Percentiles rank a stretch among this genome's conserved stretches.
Evolutionary conservation across 352 stramenopile species (phyloP).

Genomic region (Pythium periplocum): DNA sequence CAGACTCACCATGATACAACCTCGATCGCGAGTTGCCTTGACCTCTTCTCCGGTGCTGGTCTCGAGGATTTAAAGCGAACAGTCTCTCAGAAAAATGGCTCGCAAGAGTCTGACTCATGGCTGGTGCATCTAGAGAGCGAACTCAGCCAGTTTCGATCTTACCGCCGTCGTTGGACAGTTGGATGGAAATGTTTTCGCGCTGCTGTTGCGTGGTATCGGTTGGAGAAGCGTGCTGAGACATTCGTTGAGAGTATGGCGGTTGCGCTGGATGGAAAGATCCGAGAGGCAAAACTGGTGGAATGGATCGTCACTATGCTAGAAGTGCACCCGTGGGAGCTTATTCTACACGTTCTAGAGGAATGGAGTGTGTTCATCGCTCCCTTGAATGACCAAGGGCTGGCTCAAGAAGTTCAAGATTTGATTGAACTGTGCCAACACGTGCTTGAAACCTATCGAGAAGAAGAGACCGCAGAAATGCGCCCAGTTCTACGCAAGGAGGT

Average conservation of each 20-base stretch:
- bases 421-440: slow-evolving; percentile 40
- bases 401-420: slow-evolving; percentile 24
- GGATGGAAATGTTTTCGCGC: slow-evolving; percentile 68
- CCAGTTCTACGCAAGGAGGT: slow-evolving; percentile 43
- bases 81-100: neutral
- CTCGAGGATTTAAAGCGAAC: slow-evolving; percentile 9
- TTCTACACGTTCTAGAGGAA: slow-evolving; percentile 35
- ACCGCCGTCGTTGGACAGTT: slow-evolving; percentile 34
- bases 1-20: slow-evolving; percentile 5
- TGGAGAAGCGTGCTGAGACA: slow-evolving; percentile 24
- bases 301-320: slow-evolving; percentile 32
- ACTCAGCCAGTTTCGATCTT: slow-evolving; percentile 19
- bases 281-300: slow-evolving; percentile 22
- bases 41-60: slow-evolving; percentile 26
- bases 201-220: slow-evolving; percentile 50
- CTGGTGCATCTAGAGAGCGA: slow-evolving; percentile 28
- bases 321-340: slow-evolving; percentile 14
- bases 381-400: neutral
- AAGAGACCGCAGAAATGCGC: slow-evolving; percentile 33
- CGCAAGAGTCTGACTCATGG: slow-evolving; percentile 15
- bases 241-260: slow-evolving; percentile 35
- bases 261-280: slow-evolving; percentile 58
- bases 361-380: slow-evolving; percentile 21
- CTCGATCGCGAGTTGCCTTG: slow-evolving; percentile 21
- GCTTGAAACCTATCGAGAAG: slow-evolving; percentile 10